These are phyloP conservation scores for Cyberlindnera japonica DNA, from an alignment of 805 yeast genomes.

Conservation along the genomic window DNA sequence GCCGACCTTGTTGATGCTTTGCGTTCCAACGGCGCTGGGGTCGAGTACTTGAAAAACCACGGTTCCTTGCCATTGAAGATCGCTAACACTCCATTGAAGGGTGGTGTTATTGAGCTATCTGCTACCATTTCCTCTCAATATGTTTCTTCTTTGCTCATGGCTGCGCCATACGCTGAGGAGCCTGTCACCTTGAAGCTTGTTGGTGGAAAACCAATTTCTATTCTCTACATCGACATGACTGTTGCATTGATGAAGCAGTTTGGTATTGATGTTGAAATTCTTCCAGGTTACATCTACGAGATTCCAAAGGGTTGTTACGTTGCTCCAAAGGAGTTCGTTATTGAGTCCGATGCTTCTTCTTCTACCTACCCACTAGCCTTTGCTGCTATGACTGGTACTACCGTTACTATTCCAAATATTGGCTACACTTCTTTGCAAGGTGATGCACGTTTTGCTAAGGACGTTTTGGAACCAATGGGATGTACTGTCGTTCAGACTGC, in stretches of 20 bases:
- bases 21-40: slow-evolving; percentile 68
- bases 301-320: slow-evolving; percentile 80
- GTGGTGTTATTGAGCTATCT: slow-evolving; percentile 90
- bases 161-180: slow-evolving; percentile 91
- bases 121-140: slow-evolving; percentile 98
- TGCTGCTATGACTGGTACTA: slow-evolving; percentile 94
- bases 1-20: slow-evolving; percentile 95
- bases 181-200: slow-evolving; percentile 86
- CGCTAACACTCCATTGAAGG: slow-evolving; percentile 69
- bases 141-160: slow-evolving; percentile 92
- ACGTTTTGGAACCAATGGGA: slow-evolving; percentile 93
- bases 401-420: slow-evolving; percentile 90
- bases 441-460: slow-evolving; percentile 93
- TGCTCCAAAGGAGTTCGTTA: slow-evolving; percentile 80
- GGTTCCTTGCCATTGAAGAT: slow-evolving; percentile 88
- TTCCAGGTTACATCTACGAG: slow-evolving; percentile 82
- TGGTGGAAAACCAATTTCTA: slow-evolving; percentile 97
- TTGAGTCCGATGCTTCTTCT: slow-evolving; percentile 96
- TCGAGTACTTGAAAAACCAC: slow-evolving; percentile 64
- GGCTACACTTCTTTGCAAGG: slow-evolving; percentile 93
- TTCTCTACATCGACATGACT: slow-evolving; percentile 95
- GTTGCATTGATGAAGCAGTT: slow-evolving; percentile 90
- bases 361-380: slow-evolving; percentile 97
- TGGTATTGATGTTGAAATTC: slow-evolving; percentile 72
- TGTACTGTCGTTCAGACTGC: slow-evolving; percentile 81